These are phyloP conservation scores for Mycosphaerelloides madeirae DNA, from an alignment of 2,329 filamentous ascomycete genomes.

Conservation along the genomic window DNA sequence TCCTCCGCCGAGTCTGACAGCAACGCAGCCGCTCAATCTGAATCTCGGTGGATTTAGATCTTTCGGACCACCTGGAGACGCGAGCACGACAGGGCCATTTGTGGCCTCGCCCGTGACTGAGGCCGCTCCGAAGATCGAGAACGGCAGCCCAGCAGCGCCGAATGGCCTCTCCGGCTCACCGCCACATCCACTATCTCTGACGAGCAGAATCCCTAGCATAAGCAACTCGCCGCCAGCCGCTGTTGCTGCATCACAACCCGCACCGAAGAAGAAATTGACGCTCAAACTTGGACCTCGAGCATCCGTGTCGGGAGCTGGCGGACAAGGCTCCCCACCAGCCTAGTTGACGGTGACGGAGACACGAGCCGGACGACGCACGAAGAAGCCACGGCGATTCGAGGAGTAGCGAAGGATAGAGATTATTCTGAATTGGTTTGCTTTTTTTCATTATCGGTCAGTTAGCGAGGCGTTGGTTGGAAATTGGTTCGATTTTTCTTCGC, in stretches of 20 bases:
- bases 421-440: no score
- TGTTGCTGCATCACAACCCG: conserved; percentile 1
- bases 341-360: no score
- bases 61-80: conserved; percentile 9
- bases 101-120: conserved; percentile 5
- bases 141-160: conserved; percentile 5
- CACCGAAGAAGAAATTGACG: conserved; percentile 26
- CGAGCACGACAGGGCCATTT: neutral
- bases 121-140: neutral
- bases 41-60: conserved; percentile 27
- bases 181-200: conserved; percentile 10
- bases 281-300: conserved; percentile 14
- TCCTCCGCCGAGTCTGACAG: conserved; percentile 8
- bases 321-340: no score
- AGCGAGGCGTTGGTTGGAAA: no score
- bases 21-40: conserved; percentile 13
- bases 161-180: conserved; percentile 11
- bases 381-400: no score
- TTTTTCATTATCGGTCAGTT: no score
- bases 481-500: no score
- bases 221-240: conserved; percentile 4
- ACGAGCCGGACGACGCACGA: no score
- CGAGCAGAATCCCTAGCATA: conserved; percentile 8
- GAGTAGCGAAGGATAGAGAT: no score
- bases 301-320: no score